These are phyloP conservation scores for Paramecium caudatum DNA, from an alignment of 73 alveolate species.

Conservation along the genomic window DNA sequence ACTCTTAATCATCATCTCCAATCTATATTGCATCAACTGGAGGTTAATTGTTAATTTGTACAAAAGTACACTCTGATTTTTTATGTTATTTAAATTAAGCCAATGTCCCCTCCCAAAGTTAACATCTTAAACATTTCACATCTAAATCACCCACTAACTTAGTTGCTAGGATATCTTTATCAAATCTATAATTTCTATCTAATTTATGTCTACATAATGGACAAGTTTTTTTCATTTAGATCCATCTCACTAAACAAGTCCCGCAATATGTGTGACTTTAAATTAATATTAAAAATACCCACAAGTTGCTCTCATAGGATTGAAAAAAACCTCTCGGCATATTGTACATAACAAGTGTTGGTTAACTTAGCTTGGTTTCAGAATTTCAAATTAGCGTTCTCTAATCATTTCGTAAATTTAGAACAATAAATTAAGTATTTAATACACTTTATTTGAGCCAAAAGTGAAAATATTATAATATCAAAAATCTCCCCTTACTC, in stretches of 20 bases:
- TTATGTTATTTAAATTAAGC: constrained; percentile 29
- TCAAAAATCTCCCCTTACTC: constrained; percentile 23
- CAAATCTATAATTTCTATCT: constrained; percentile 24
- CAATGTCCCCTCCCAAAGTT: constrained; percentile 44
- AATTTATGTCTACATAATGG: constrained; percentile 25
- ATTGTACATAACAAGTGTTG: constrained; percentile 22
- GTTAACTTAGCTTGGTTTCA: constrained; percentile 11
- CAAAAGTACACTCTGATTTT: constrained; percentile 23
- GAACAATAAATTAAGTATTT: background rate
- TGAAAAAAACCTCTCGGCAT: constrained; percentile 13
- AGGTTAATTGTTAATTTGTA: background rate
- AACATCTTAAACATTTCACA: constrained; percentile 25
- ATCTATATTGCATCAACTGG: background rate
- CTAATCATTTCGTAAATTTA: constrained; percentile 18
- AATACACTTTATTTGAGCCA: too few species aligned
- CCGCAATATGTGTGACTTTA: constrained; percentile 15
- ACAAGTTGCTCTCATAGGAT: constrained; percentile 38
- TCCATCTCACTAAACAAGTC: constrained; percentile 44
- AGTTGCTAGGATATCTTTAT: constrained; percentile 13
- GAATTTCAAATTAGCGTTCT: constrained; percentile 26
- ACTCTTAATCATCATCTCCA: constrained; percentile 32
- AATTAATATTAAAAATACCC: background rate
- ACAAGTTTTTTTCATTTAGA: constrained; percentile 27
- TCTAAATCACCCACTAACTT: constrained; percentile 6
- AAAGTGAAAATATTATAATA: too few species aligned